Evolutionary conservation across 768 basidiomycete genomes (phyloP), one percentile per base, ranked within the genome.

Genomic region (Suillus clintonianus): DNA sequence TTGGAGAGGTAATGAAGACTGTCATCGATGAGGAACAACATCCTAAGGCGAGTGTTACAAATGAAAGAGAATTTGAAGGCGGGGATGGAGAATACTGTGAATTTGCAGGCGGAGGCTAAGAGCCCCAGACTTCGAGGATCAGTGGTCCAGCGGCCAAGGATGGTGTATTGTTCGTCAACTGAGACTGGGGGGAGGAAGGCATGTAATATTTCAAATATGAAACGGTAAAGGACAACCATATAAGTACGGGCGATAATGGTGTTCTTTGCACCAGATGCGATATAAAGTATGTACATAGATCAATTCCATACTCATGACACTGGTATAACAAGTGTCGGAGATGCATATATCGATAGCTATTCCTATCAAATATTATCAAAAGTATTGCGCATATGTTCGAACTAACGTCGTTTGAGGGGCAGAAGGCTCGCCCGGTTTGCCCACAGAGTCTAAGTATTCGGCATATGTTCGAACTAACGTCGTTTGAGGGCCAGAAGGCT

Each of bases 1-100:
- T 85, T 56, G 67, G 71, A 11, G 78, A 83, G 15, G 74, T 83
- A 41, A 82, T 85, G 45, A 62, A 70, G 0, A 77, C 80, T 30
- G 72, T 86, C 14, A 78, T 82, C 68, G 73, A 76, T 39, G 83
- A 86, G 68, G n/a, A n/a, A 77, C 78, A 64, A 68, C 59, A 22
- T 72, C 76, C 5, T 73, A 75, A 24, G 78, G 78, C 54, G 69
- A n/a, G n/a, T n/a, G n/a, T n/a, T n/a, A n/a, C n/a, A n/a, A n/a
- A n/a, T n/a, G n/a, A n/a, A n/a, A n/a, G 75, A 59, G 77, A 74
- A 53, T 75, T 77, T 83, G 63, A 70, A 69, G 58, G 69, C 63
- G 1, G 84, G 83, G 82, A 77, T 78, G 64, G 69, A 76, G 30
- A 81, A 83, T 62, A 62, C 83, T 27, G 68, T 72, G 39, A 71